Conservation (phyloP, 192 early-diverging fungal species). For the Mortierella claussenii region DNA sequence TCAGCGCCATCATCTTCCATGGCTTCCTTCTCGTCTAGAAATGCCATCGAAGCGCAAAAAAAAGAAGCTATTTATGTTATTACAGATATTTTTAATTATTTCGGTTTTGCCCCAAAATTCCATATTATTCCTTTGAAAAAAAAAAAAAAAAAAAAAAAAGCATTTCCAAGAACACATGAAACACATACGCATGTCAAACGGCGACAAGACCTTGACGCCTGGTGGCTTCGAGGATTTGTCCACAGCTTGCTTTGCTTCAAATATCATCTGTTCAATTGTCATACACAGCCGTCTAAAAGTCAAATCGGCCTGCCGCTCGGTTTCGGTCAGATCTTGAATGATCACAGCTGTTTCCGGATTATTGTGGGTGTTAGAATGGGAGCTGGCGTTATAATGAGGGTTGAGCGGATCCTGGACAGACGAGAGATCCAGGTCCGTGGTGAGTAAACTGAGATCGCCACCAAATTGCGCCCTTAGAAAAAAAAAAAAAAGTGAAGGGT, state of each 20-base stretch:
- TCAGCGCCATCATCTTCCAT: constrained; percentile 3
- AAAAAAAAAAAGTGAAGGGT: neutral
- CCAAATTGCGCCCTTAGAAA: constrained; percentile 31
- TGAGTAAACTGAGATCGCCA: constrained; percentile 21
- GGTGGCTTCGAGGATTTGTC: constrained; percentile 35
- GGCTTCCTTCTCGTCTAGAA: constrained; percentile 17
- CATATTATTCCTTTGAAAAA: neutral
- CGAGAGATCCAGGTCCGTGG: constrained; percentile 9
- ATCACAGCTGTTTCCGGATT: constrained; percentile 15
- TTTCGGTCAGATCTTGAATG: constrained; percentile 39
- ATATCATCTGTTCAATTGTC: constrained; percentile 49
- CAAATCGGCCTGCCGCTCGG: constrained; percentile 43
- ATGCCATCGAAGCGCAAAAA: neutral
- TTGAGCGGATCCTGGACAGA: constrained; percentile 5
- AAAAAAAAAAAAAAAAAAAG: constrained; percentile 1
- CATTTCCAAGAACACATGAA: neutral
- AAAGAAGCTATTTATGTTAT: too few species aligned
- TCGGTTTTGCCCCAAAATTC: neutral
- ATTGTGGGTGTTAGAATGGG: too few species aligned
- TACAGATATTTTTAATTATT: too few species aligned
- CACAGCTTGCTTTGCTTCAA: constrained; percentile 39
- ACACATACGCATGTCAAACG: constrained; percentile 47
- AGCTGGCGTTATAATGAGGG: too few species aligned
- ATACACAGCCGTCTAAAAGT: constrained; percentile 39
- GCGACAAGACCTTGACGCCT: constrained; percentile 48